Base-by-base conservation (phyloP, 176 grass and related monocot genomes). In the Aegilops umbellulata region DNA sequence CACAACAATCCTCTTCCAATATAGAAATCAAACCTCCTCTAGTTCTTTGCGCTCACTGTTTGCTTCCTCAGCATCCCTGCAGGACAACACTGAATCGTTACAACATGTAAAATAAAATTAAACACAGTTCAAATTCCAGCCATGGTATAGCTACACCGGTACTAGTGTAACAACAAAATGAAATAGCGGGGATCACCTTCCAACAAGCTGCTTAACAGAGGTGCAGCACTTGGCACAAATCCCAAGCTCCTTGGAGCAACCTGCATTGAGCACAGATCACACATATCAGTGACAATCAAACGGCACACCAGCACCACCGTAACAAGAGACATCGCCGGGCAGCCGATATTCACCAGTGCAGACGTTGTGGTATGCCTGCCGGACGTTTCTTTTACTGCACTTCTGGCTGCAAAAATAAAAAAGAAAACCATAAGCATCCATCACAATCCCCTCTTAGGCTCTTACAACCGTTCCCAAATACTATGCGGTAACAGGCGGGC, bases 211-310 rank as follows among this genome's bases (percentile, higher is more conserved):
- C 8, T 65, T 88, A 63, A 85, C 88, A 78, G 0, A 25, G 25
- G 77, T 87, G 85, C 91, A 91, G 78, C 96, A 98, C 69, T 98
- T 98, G 11, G 96, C 86, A 73, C 96, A 98, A 74, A 95, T 81
- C 22, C 90, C 90, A 49, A 89, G 93, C 61, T 92, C 79, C 81
- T 95, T 95, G 42, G 96, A 95, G 84, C 96, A 98, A 83, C 77
- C 93, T 98, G 80, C 32, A 90, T 71, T 55, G 51, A 74, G 26
- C 20, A 87, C 9, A 66, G 1, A 31, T 17, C 76, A 17, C 61
- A 17, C 4, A 36, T 57, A 60, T 84, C 51, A 76, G 84, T 3
- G 34, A 44, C 16, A 70, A 70, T 44, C 17, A 5, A 86, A 72
- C 35, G 17, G 6, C 16, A 44, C 31, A 74, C 76, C 49, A 29